Evolutionary conservation across 768 basidiomycete species (phyloP), one percentile per base, ranked within the genome.

Genomic region (Phallus indusiatus): DNA sequence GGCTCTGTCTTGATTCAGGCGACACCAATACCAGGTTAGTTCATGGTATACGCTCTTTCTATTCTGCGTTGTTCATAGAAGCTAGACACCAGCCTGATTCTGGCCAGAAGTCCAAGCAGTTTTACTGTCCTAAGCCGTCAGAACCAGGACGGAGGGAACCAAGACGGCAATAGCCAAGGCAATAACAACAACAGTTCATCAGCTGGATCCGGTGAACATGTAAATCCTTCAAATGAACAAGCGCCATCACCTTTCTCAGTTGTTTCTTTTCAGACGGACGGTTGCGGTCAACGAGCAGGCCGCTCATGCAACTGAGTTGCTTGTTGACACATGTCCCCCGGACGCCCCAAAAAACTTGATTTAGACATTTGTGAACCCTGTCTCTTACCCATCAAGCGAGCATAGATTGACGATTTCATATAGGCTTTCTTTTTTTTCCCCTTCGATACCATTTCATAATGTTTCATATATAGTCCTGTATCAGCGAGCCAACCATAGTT

Each of bases 281-380:
- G 55, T 7, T 56, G 55, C 49, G 21, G 21, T 11, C 18, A n/a
- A 28, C 16, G 11, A 14, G 55, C 46, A 10, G 55, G 55, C 46
- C 55, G 55, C 42, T 56, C 55, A 4, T 56, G 55, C 55, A 56
- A 56, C 28, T 56, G 49, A 33, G 21, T 3, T 28, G 28, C 47
- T 48, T 48, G 47, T 48, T 48, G 3, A 48, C 2, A n/a, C 47
- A n/a, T 48, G n/a, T 48, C 21, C 28, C 28, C 28, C 28, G 28
- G 7, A 2, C 28, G 4, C 28, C 28, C 28, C 2, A 28, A 28
- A 28, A 28, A 42, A 12, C 42, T 14, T 14, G 11, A 14, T 16
- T 20, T 51, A 51, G 28, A 51, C 50, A 51, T 34, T 51, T 22
- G 28, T 51, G 20, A 51, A 16, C 20, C 50, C 14, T 51, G 10